Percentiles rank a stretch among this genome's conserved stretches.
phyloP scores from a whole-genome alignment of 139 green algal species.

The Pycnococcus provasolii region DNA sequence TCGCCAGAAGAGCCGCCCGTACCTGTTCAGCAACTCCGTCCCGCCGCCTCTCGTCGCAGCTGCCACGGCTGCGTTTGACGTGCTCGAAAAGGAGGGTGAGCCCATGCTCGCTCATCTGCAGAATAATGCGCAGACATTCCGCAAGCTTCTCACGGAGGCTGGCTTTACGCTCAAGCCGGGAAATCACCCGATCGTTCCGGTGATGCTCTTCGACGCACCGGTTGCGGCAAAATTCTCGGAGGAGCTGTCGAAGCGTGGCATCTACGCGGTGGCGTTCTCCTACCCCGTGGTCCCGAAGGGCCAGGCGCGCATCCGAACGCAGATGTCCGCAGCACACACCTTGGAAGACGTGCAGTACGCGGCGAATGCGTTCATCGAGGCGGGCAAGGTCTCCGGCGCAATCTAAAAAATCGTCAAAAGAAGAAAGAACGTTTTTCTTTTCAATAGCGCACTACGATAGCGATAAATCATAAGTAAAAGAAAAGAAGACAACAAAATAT shows the following conservation, averaged over 20 bases:
- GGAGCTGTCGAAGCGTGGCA: constrained; percentile 38
- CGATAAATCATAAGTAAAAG: too few species aligned
- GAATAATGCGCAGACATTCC: constrained; percentile 26
- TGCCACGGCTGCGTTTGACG: constrained; percentile 36
- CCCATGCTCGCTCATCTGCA: too few species aligned
- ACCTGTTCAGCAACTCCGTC: constrained; percentile 60
- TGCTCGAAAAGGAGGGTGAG: constrained; percentile 22
- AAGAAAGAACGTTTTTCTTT: too few species aligned
- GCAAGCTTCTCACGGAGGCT: constrained; percentile 32
- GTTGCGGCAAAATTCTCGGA: constrained; percentile 41
- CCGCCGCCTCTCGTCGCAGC: constrained; percentile 43
- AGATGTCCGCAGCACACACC: constrained; percentile 43
- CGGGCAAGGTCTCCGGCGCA: not conserved
- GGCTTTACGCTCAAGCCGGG: constrained; percentile 43
- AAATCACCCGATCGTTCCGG: constrained; percentile 52
- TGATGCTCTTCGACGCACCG: constrained; percentile 55
- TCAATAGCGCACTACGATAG: too few species aligned
- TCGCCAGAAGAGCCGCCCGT: constrained; percentile 48
- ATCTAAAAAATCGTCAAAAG: not conserved
- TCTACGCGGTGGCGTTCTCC: constrained; percentile 47
- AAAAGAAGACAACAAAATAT: too few species aligned
- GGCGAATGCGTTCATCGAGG: not conserved
- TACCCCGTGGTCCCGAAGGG: constrained; percentile 62
- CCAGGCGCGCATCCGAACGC: constrained; percentile 50
- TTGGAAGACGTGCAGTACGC: constrained; percentile 17